Evolutionary conservation across 805 yeast genomes (phyloP).

Genomic region (Yamadazyma endophytica): DNA sequence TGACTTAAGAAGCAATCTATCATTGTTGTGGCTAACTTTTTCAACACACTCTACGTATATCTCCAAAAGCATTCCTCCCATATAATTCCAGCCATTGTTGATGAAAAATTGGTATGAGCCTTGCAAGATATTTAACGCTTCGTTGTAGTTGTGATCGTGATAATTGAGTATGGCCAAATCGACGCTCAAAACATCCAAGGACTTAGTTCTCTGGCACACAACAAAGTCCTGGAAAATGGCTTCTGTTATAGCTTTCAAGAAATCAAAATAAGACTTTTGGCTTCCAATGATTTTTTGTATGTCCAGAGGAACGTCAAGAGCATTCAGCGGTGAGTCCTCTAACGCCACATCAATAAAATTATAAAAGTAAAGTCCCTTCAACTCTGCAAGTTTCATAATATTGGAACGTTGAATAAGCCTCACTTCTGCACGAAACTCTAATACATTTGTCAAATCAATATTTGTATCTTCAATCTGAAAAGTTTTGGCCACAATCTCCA

Average conservation of each 20-base stretch:
- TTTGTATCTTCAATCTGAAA: conserved; percentile 11
- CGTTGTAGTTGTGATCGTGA: conserved; percentile 50
- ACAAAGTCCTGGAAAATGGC: conserved; percentile 51
- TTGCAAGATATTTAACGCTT: conserved; percentile 60
- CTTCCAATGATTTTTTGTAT: conserved; percentile 1
- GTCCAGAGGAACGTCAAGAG: no score
- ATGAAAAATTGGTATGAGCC: conserved; percentile 68
- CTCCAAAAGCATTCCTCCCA: conserved; percentile 63
- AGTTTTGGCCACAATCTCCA: conserved; percentile 2
- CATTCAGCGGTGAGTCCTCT: not conserved
- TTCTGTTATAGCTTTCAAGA: conserved; percentile 53
- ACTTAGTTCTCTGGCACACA: conserved; percentile 50
- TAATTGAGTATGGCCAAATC: conserved; percentile 74
- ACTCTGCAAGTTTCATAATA: conserved; percentile 23
- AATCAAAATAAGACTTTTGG: conserved; percentile 15
- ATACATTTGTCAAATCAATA: conserved; percentile 13
- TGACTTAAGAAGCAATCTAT: conserved; percentile 30
- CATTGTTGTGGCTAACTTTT: conserved; percentile 22
- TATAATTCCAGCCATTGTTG: conserved; percentile 67
- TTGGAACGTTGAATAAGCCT: conserved; percentile 45
- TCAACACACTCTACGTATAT: conserved; percentile 68
- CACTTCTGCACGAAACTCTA: conserved; percentile 47
- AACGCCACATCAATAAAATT: conserved; percentile 9
- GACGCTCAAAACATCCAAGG: conserved; percentile 69
- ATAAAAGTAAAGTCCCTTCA: conserved; percentile 15